phyloP scores from a whole-genome alignment of 179 eudicot species.

The Silene noctiflora region DNA sequence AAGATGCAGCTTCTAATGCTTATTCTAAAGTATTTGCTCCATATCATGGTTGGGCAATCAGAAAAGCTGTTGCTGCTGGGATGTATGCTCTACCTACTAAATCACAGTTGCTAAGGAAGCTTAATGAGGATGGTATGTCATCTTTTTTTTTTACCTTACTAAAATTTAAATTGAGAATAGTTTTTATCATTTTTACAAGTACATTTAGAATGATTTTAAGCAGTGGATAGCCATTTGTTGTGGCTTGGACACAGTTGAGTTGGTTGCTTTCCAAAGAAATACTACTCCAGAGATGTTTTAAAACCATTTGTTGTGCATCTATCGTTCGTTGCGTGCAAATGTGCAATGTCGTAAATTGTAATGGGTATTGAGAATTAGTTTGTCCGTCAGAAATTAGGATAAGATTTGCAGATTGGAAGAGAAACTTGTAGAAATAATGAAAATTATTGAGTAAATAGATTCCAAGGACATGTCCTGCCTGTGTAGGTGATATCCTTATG shows the following conservation, averaged over 20 bases:
- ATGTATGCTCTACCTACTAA: constrained; percentile 93
- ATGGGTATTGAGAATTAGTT: no score
- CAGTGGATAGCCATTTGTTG: not conserved
- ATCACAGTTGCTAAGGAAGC: constrained; percentile 62
- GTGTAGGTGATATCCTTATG: not conserved
- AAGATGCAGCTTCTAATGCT: constrained; percentile 80
- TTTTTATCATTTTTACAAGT: not conserved
- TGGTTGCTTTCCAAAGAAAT: not conserved
- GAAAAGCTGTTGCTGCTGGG: constrained; percentile 94
- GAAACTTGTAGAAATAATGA: not conserved
- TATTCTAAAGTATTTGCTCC: constrained; percentile 91
- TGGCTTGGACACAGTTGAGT: not conserved
- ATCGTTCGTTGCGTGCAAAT: no score
- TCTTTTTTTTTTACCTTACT: not conserved
- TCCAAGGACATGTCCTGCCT: not conserved
- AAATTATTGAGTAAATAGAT: not conserved
- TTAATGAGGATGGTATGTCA: constrained; percentile 84
- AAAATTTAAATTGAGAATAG: not conserved
- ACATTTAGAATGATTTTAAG: not conserved
- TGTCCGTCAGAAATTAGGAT: not conserved
- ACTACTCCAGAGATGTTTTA: not conserved
- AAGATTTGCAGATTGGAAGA: not conserved
- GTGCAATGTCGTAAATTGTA: no score
- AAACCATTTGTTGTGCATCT: no score
- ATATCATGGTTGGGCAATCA: constrained; percentile 89